A percentile compares a stretch with the other conserved stretches of the same genome.
phyloP scores from a whole-genome alignment of 805 yeast species.

The Candida sanyiensis region DNA sequence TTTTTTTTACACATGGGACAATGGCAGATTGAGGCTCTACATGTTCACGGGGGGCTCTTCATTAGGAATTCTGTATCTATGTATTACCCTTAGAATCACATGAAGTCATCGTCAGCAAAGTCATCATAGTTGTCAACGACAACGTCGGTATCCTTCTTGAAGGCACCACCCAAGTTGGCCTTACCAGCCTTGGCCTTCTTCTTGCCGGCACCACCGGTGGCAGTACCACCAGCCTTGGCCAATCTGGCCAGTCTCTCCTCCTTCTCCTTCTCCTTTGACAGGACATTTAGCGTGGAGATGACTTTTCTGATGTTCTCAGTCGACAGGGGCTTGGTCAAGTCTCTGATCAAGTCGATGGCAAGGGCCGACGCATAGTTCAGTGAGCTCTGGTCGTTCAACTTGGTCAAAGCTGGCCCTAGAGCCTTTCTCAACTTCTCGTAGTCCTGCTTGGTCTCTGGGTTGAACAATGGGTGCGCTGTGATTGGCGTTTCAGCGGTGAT shows the following conservation, averaged over 20 bases:
- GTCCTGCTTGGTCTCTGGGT: constrained; percentile 74
- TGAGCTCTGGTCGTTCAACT: constrained; percentile 53
- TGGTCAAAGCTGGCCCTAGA: constrained; percentile 53
- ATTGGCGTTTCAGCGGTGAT: constrained; percentile 60
- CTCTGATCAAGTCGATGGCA: constrained; percentile 83
- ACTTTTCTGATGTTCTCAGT: constrained; percentile 83
- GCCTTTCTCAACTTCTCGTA: constrained; percentile 74
- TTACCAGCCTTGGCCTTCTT: constrained; percentile 74
- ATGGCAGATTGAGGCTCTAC: background rate
- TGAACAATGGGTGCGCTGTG: constrained; percentile 74
- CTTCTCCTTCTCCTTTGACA: constrained; percentile 78
- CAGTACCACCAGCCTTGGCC: constrained; percentile 76
- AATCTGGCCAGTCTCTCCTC: constrained; percentile 86
- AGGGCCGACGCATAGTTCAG: constrained; percentile 68
- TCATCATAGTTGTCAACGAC: constrained; percentile 50
- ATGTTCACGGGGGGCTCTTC: no score
- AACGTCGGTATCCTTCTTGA: constrained; percentile 61
- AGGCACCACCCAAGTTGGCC: constrained; percentile 57
- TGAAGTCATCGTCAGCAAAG: constrained; percentile 76
- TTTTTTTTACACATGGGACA: background rate
- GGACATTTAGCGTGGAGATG: constrained; percentile 73
- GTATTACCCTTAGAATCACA: no score
- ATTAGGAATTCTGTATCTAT: no score
- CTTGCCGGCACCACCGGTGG: constrained; percentile 92
- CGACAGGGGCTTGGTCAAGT: constrained; percentile 71